Conservation (phyloP, 495 filamentous ascomycete species). For the Schizothecium vesticola region DNA sequence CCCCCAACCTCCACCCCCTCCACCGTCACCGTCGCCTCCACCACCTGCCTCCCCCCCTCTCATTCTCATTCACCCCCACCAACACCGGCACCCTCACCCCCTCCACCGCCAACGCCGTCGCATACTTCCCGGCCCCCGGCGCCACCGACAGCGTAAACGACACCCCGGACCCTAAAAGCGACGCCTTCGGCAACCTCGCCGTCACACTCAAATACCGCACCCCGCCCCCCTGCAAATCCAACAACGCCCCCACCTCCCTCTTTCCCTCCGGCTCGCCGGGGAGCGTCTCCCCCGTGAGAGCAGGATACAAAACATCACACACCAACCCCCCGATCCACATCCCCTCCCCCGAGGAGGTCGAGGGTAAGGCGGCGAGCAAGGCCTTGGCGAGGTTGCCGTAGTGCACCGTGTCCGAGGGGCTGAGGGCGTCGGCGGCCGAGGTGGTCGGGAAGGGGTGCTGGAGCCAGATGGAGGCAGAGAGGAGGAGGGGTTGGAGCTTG, state of each 20-base stretch:
- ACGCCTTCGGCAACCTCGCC: slow-evolving; percentile 48
- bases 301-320: slow-evolving; percentile 28
- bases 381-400: slow-evolving; percentile 56
- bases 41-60: slow-evolving; percentile 53
- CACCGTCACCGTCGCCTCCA: slow-evolving; percentile 50
- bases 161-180: slow-evolving; percentile 44
- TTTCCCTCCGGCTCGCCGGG: neutral
- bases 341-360: neutral
- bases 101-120: slow-evolving; percentile 30
- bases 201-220: slow-evolving; percentile 37
- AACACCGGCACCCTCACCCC: slow-evolving; percentile 52
- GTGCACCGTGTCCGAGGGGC: slow-evolving; percentile 49
- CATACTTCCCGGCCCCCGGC: slow-evolving; percentile 23
- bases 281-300: slow-evolving; percentile 22
- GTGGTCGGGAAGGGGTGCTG: slow-evolving; percentile 41
- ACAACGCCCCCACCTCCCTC: slow-evolving; percentile 3
- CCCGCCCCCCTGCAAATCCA: slow-evolving; percentile 19
- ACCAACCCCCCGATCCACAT: slow-evolving; percentile 4
- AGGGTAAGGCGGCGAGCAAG: slow-evolving; percentile 25
- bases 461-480: slow-evolving; percentile 49
- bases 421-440: slow-evolving; percentile 42
- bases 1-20: slow-evolving; percentile 37
- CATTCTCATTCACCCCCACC: slow-evolving; percentile 57
- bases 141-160: slow-evolving; percentile 36
- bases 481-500: slow-evolving; percentile 47